A percentile compares a stretch with the other conserved stretches of the same genome.
These are phyloP conservation scores for Candida andamanensis DNA, from an alignment of 805 yeast genomes.

Conservation along the genomic window DNA sequence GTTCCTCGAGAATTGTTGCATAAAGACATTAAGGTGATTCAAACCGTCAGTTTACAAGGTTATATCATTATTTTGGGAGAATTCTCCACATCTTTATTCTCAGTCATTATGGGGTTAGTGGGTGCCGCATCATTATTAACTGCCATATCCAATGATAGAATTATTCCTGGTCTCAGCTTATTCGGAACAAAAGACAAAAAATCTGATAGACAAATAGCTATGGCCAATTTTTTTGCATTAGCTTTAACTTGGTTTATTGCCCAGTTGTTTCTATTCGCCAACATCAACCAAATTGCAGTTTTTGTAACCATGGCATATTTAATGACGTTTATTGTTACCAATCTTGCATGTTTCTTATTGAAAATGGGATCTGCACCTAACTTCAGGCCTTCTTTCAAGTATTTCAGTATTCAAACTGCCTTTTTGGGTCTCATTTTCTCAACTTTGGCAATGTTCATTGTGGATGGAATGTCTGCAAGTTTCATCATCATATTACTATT, in stretches of 20 bases:
- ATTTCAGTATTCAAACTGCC: constrained; percentile 80
- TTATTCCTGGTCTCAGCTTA: constrained; percentile 70
- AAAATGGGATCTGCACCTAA: constrained; percentile 95
- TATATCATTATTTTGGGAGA: constrained; percentile 80
- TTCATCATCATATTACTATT: constrained; percentile 62
- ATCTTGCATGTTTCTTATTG: constrained; percentile 85
- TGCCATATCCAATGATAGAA: constrained; percentile 85
- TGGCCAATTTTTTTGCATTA: constrained; percentile 64
- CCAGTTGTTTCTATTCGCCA: constrained; percentile 81
- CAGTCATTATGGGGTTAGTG: constrained; percentile 90
- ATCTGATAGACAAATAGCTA: constrained; percentile 37
- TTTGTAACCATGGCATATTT: constrained; percentile 95
- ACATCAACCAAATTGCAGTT: constrained; percentile 90
- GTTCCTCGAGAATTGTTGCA: constrained; percentile 76
- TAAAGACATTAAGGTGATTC: constrained; percentile 79
- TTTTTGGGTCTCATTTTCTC: constrained; percentile 66
- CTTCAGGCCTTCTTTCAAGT: constrained; percentile 91
- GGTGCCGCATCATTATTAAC: constrained; percentile 91
- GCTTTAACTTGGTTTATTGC: constrained; percentile 75
- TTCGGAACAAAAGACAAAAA: constrained; percentile 42
- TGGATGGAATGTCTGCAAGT: constrained; percentile 86
- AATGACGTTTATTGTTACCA: constrained; percentile 93
- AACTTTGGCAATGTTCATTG: constrained; percentile 84
- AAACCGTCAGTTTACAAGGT: constrained; percentile 69
- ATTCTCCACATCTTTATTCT: constrained; percentile 82